Evolutionary conservation across 352 stramenopile genomes (phyloP).

Genomic region (Phytopythium montanum): DNA sequence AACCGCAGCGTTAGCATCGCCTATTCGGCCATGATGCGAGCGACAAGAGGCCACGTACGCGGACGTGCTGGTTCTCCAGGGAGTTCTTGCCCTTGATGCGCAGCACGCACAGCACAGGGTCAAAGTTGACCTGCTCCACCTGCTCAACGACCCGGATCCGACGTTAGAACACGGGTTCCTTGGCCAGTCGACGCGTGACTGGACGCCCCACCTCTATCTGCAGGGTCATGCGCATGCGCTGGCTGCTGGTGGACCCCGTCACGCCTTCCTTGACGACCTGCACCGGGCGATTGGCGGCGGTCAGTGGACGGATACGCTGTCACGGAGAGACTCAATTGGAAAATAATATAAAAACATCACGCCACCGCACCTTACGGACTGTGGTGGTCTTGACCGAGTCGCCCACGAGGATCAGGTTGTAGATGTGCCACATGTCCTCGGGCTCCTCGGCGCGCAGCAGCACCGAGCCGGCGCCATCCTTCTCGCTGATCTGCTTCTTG

Average conservation of each 20-base stretch:
- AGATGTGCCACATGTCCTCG: slow-evolving; percentile 99
- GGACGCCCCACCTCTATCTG: slow-evolving; percentile 78
- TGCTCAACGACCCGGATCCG: slow-evolving; percentile 13
- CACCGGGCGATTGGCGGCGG: slow-evolving; percentile 1
- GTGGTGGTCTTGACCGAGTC: slow-evolving; percentile 97
- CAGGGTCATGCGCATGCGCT: slow-evolving; percentile 94
- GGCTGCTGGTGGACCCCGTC: slow-evolving; percentile 94
- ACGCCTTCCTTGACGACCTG: slow-evolving; percentile 94
- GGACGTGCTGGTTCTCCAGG: slow-evolving; percentile 94
- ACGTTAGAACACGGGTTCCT: neutral
- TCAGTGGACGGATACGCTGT: neutral
- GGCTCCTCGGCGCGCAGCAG: slow-evolving; percentile 93
- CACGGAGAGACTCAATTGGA: no score
- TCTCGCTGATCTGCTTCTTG: slow-evolving; percentile 91
- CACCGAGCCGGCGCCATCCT: slow-evolving; percentile 93
- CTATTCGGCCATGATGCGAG: neutral
- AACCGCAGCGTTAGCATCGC: neutral
- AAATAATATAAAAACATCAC: no score
- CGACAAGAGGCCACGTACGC: slow-evolving; percentile 42
- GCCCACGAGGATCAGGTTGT: slow-evolving; percentile 95
- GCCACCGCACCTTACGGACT: slow-evolving; percentile 91
- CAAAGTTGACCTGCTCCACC: slow-evolving; percentile 97
- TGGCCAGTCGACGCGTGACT: neutral
- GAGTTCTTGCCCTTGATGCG: slow-evolving; percentile 94
- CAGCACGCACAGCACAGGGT: slow-evolving; percentile 90